A percentile compares a stretch with the other conserved stretches of the same genome.
These are phyloP conservation scores for Lentinula sp. DNA, from an alignment of 768 basidiomycete species.

Conservation along the genomic window DNA sequence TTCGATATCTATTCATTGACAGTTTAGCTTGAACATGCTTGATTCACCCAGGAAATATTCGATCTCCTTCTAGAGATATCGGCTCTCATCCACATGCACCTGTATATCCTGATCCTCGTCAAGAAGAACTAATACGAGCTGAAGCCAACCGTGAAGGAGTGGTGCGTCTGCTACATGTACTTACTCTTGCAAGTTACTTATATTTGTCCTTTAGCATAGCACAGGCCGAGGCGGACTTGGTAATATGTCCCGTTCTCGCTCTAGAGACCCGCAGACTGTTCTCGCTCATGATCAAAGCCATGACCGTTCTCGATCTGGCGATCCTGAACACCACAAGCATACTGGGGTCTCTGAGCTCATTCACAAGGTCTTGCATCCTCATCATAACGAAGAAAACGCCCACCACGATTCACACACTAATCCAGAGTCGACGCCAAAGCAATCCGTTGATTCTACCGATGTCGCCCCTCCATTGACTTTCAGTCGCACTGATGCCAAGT, in stretches of 20 bases:
- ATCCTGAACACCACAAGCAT: conserved; percentile 1
- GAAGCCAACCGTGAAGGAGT: conserved; percentile 24
- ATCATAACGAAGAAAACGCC: background rate
- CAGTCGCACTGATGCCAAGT: background rate
- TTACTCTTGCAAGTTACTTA: conserved; percentile 1
- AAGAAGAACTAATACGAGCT: background rate
- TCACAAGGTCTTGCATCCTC: background rate
- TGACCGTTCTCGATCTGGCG: conserved; percentile 14
- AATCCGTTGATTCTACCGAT: background rate
- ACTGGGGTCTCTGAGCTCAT: background rate
- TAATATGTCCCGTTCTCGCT: conserved; percentile 50
- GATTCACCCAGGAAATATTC: conserved; percentile 53
- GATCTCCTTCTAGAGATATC: conserved; percentile 63
- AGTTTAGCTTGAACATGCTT: background rate
- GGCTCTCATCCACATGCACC: conserved; percentile 19
- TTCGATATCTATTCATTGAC: background rate
- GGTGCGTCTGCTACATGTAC: conserved; percentile 3
- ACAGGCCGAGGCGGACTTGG: conserved; percentile 62
- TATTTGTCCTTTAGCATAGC: conserved; percentile 33
- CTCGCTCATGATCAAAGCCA: conserved; percentile 11
- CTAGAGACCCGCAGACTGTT: conserved; percentile 36
- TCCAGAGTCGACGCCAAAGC: background rate
- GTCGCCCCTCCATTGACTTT: background rate
- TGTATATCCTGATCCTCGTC: background rate
- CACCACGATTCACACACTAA: background rate